phyloP scores from a whole-genome alignment of 1,139 yeast genomes.

The Sporopachydermia cereana region DNA sequence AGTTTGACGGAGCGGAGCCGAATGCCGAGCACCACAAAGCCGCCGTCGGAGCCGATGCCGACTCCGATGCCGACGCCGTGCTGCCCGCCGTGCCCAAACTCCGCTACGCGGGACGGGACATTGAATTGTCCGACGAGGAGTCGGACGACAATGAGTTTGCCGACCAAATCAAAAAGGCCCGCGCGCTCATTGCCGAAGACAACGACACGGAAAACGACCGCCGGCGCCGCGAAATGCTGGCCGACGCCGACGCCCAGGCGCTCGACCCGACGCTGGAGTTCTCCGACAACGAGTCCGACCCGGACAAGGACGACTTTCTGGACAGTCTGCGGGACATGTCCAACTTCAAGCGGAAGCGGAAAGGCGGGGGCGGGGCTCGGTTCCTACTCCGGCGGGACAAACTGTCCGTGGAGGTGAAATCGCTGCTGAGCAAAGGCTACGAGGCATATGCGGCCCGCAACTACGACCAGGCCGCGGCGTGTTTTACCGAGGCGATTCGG shows the following conservation, averaged over 20 bases:
- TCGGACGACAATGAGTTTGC: conserved; percentile 17
- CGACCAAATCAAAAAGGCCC: conserved; percentile 9
- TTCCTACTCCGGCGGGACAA: conserved; percentile 25
- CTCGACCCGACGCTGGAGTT: conserved; percentile 15
- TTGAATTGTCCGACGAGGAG: conserved; percentile 18
- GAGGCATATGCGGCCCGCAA: conserved; percentile 65
- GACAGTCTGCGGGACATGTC: conserved; percentile 56
- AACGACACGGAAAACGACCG: conserved; percentile 19
- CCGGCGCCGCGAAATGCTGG: conserved; percentile 13
- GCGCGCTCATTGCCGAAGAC: conserved; percentile 11
- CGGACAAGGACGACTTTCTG: conserved; percentile 27
- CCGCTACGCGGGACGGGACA: conserved; percentile 7
- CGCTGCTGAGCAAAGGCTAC: conserved; percentile 58
- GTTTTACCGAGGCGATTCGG: conserved; percentile 64
- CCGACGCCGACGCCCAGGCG: conserved; percentile 15
- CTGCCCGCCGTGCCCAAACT: conserved; percentile 13
- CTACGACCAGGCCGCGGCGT: conserved; percentile 50
- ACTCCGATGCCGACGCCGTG: conserved; percentile 29
- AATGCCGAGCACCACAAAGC: conserved; percentile 13
- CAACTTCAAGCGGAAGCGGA: conserved; percentile 41
- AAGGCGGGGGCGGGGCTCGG: conserved; percentile 28
- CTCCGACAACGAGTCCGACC: conserved; percentile 22
- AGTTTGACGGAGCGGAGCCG: conserved; percentile 14
- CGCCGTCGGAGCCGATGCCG: conserved; percentile 7
- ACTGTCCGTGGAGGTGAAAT: conserved; percentile 60